Percentiles rank a stretch among this genome's conserved stretches.
These are phyloP conservation scores for Ambrosiella xylebori DNA, from an alignment of 2,329 filamentous ascomycete species.

Conservation along the genomic window DNA sequence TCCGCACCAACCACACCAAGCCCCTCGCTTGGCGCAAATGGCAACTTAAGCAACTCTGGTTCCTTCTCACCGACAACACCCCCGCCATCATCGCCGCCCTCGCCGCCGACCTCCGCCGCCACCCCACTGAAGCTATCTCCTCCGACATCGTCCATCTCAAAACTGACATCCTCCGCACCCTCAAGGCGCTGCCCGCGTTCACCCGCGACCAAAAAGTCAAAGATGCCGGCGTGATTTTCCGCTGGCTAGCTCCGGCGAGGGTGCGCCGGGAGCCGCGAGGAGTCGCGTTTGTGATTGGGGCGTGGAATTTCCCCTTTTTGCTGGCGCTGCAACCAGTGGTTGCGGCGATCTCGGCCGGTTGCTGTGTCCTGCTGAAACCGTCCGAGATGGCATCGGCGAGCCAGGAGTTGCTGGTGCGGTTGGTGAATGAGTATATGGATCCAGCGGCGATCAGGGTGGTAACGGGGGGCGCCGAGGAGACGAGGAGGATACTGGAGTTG, in stretches of 20 bases:
- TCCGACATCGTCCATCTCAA: constrained; percentile 20
- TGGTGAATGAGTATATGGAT: constrained; percentile 28
- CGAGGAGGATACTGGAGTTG: constrained; percentile 20
- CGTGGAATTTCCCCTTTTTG: constrained; percentile 30
- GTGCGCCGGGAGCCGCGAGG: constrained; percentile 28
- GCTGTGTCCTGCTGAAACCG: constrained; percentile 26
- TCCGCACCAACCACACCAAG: constrained; percentile 19
- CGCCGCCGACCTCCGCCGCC: constrained; percentile 18
- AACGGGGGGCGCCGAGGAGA: constrained; percentile 22
- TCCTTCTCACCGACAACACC: constrained; percentile 21
- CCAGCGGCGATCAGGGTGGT: constrained; percentile 20
- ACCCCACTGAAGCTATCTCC: constrained; percentile 17
- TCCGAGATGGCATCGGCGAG: constrained; percentile 22
- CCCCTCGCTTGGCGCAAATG: constrained; percentile 21
- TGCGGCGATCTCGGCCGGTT: constrained; percentile 27
- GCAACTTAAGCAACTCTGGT: constrained; percentile 23
- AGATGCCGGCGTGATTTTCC: constrained; percentile 17
- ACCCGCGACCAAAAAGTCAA: constrained; percentile 20
- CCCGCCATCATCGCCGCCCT: constrained; percentile 17
- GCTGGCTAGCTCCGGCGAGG: constrained; percentile 18
- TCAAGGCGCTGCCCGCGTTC: constrained; percentile 25
- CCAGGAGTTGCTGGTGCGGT: constrained; percentile 22
- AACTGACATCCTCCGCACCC: constrained; percentile 21
- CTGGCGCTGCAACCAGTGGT: constrained; percentile 24
- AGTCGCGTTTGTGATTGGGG: constrained; percentile 26